Evolutionary conservation across 2,329 filamentous ascomycete species (phyloP).

Genomic region (Emericellopsis cladophorae): DNA sequence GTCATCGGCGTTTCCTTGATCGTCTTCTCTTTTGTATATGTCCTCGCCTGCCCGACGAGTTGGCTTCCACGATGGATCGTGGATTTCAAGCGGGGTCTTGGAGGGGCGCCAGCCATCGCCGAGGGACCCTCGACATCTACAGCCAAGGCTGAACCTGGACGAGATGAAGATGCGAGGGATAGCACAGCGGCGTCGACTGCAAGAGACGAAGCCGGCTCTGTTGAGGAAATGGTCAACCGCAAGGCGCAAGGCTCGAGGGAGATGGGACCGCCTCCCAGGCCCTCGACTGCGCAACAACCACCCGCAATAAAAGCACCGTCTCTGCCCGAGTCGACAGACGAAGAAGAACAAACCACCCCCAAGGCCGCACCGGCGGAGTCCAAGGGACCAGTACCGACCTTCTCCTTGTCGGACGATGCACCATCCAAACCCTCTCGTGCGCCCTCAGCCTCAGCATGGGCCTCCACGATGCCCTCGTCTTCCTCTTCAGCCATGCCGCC

Average conservation of each 20-base stretch:
- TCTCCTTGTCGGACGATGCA: conserved; percentile 25
- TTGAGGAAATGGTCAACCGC: not conserved
- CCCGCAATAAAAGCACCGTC: conserved; percentile 7
- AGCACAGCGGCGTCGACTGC: not conserved
- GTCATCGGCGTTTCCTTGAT: conserved; percentile 49
- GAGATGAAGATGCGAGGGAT: not conserved
- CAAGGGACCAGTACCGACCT: conserved; percentile 24
- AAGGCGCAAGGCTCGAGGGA: not conserved
- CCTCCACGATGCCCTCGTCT: conserved; percentile 16
- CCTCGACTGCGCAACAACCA: conserved; percentile 8
- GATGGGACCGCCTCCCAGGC: conserved; percentile 20
- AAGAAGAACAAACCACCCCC: conserved; percentile 33
- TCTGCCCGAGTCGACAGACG: conserved; percentile 5
- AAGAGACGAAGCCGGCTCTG: not conserved
- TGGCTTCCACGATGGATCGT: conserved; percentile 23
- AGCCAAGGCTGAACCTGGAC: not conserved
- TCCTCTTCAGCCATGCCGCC: conserved; percentile 4
- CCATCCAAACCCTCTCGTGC: conserved; percentile 1
- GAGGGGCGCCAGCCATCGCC: not conserved
- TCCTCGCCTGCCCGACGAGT: conserved; percentile 39
- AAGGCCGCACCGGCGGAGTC: conserved; percentile 25
- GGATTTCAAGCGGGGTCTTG: not conserved
- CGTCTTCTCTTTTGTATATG: conserved; percentile 44
- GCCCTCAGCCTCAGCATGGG: conserved; percentile 7
- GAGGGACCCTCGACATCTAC: not conserved